Evolutionary conservation across 108 stramenopile species (phyloP).

Genomic region (Nitzschia sp.): DNA sequence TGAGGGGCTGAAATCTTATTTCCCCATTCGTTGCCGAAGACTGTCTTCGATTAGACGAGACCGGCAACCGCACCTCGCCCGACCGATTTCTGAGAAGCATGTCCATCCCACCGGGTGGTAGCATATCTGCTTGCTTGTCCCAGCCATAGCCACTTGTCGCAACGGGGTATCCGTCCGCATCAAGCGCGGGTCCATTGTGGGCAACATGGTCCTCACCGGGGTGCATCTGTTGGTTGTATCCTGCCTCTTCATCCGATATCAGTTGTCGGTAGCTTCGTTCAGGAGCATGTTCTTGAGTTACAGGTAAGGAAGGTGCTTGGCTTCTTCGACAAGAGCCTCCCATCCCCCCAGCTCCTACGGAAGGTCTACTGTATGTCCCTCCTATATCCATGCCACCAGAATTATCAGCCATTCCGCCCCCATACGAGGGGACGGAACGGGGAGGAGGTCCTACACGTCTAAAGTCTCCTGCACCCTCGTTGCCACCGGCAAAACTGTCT

Average conservation of each 20-base stretch:
- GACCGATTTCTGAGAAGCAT: conserved; percentile 1
- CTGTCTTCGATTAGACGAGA: not conserved
- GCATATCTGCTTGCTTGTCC: conserved; percentile 5
- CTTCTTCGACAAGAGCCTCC: not conserved
- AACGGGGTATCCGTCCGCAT: conserved; percentile 9
- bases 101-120: conserved; percentile 11
- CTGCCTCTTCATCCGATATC: not conserved
- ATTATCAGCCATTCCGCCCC: not conserved
- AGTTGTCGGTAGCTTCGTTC: not conserved
- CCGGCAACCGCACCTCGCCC: not conserved
- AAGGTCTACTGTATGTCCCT: not conserved
- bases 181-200: not conserved
- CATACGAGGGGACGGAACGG: not conserved
- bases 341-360: not conserved
- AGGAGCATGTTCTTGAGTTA: not conserved
- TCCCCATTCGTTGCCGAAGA: not conserved
- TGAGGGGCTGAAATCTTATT: not conserved
- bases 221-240: not conserved
- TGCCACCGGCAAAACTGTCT: not conserved
- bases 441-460: not conserved
- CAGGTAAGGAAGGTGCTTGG: not conserved
- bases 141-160: not conserved
- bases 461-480: not conserved
- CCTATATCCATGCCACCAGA: no score
- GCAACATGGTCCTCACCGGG: not conserved